Evolutionary conservation across 208 protist genomes (phyloP).

Genomic region (Crithidia acanthocephali): DNA sequence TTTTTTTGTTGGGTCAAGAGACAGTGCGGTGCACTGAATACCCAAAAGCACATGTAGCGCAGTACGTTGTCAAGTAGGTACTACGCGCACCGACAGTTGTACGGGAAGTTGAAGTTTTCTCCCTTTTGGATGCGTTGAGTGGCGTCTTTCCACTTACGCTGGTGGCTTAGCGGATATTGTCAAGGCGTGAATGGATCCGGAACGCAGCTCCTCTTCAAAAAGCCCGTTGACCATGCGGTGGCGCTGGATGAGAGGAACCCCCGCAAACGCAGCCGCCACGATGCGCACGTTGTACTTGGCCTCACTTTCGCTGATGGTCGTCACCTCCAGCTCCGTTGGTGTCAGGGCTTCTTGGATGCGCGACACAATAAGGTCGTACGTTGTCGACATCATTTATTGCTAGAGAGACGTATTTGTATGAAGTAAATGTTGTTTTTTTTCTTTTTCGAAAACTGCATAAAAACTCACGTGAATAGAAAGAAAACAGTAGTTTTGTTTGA

Average conservation of each 20-base stretch:
- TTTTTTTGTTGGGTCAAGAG: no score
- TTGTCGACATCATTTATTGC: conserved; percentile 6
- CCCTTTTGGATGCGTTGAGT: not conserved
- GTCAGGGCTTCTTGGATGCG: conserved; percentile 48
- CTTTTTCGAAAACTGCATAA: not conserved
- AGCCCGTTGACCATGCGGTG: conserved; percentile 78
- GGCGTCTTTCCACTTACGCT: no score
- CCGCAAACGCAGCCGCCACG: conserved; percentile 54
- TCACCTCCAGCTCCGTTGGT: conserved; percentile 49
- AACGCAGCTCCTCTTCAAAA: conserved; percentile 73
- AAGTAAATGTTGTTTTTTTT: no score
- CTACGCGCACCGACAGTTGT: no score
- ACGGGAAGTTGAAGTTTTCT: not conserved
- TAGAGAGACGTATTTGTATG: not conserved
- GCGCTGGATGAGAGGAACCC: conserved; percentile 60
- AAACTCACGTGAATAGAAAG: no score
- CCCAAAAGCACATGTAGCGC: no score
- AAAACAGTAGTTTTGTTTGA: no score
- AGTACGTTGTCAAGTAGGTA: no score
- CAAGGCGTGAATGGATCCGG: conserved; percentile 75
- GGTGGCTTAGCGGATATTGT: conserved; percentile 65
- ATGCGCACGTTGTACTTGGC: conserved; percentile 74
- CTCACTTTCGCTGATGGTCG: conserved; percentile 48
- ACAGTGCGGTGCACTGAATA: no score
- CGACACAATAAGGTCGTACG: conserved; percentile 29